Conservation (phyloP, 1,139 yeast species). For the Hansenula anomala region DNA sequence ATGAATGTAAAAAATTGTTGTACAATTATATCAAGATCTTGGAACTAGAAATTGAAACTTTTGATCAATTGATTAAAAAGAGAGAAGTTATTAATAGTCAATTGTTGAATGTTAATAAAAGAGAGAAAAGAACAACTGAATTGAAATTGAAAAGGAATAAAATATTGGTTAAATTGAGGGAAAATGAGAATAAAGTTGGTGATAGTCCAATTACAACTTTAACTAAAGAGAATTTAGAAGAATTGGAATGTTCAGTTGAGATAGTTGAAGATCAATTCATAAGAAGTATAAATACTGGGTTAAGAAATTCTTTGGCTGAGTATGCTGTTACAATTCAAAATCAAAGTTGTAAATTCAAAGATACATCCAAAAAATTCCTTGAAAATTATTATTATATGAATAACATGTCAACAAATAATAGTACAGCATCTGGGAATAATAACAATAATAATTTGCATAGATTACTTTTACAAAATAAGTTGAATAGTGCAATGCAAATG, state of each 20-base stretch:
- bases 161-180: slow-evolving; percentile 33
- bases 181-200: slow-evolving; percentile 41
- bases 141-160: slow-evolving; percentile 31
- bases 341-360: slow-evolving; percentile 28
- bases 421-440: neutral
- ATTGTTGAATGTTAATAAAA: slow-evolving; percentile 40
- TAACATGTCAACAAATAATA: neutral
- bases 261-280: slow-evolving; percentile 47
- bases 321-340: slow-evolving; percentile 35
- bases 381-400: neutral
- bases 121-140: slow-evolving; percentile 44
- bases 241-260: slow-evolving; percentile 40
- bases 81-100: slow-evolving; percentile 38
- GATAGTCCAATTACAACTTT: slow-evolving; percentile 37
- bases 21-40: slow-evolving; percentile 36
- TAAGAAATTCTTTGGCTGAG: slow-evolving; percentile 41
- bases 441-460: slow-evolving; percentile 15
- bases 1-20: slow-evolving; percentile 35
- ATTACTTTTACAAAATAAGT: slow-evolving; percentile 19
- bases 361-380: slow-evolving; percentile 29
- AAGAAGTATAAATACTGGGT: slow-evolving; percentile 39
- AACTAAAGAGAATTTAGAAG: slow-evolving; percentile 46
- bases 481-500: slow-evolving; percentile 2
- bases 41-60: slow-evolving; percentile 31
- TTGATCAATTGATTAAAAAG: slow-evolving; percentile 32